Evolutionary conservation across 2,329 filamentous ascomycete genomes (phyloP).

Genomic region (Cladosporium phlei): DNA sequence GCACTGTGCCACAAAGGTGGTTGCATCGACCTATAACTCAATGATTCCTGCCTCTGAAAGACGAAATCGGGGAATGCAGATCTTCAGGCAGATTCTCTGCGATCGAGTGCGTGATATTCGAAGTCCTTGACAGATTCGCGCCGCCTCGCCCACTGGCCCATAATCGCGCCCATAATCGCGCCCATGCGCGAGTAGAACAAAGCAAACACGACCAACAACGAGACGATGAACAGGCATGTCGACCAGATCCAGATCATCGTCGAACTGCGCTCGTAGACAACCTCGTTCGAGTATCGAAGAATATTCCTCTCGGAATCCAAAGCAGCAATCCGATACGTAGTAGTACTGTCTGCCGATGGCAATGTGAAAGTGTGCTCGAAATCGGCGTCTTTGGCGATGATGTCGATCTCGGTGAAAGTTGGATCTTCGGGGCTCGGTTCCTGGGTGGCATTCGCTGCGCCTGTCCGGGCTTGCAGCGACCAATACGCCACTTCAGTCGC

Average conservation of each 20-base stretch:
- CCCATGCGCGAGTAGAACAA: background rate
- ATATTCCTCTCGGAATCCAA: constrained; percentile 17
- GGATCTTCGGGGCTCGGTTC: background rate
- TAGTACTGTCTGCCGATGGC: background rate
- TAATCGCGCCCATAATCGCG: no score
- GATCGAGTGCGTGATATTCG: no score
- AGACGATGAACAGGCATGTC: background rate
- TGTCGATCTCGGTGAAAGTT: background rate
- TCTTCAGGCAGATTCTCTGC: no score
- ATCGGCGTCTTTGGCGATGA: background rate
- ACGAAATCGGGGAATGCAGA: no score
- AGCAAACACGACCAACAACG: background rate
- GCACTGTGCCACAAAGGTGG: no score
- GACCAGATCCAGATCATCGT: background rate
- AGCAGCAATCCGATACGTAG: constrained; percentile 18
- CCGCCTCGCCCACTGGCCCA: no score
- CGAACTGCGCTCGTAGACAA: background rate
- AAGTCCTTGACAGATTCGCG: no score
- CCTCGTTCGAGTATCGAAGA: constrained; percentile 15
- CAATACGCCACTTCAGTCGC: constrained; percentile 25
- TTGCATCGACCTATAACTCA: no score
- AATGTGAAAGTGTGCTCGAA: background rate
- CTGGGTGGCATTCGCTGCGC: background rate
- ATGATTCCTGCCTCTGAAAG: no score
- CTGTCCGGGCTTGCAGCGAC: constrained; percentile 18